Evolutionary conservation across 108 stramenopile genomes (phyloP), one percentile per base, ranked within the genome.

Genomic region (Cyclotella atomus): DNA sequence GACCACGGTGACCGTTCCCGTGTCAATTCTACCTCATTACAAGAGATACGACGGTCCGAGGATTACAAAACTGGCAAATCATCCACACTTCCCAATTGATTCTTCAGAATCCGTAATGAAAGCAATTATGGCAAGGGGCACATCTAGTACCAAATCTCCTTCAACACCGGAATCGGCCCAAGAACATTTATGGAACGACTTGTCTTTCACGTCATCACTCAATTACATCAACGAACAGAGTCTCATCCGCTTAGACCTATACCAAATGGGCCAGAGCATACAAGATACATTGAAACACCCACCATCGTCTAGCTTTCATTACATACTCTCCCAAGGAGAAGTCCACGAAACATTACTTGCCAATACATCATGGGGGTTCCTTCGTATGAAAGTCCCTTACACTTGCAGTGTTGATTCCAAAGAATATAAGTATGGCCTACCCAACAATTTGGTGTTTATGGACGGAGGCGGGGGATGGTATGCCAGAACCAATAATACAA

Each of bases 401-500:
- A 34, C 57, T 32, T 73, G 72, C 54, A 62, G 30, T 41, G 71
- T 65, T 12, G 46, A 50, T 52, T 80, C 79, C 19, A 73, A 63
- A 24, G 79, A 80, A 52, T 72, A 68, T 55, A 56, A 64, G 41
- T 80, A 68, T 25, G 67, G 72, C 21, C 53, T 80, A 53, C 72
- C 71, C 20, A 68, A 68, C 71, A 80, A 68, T 49, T 63, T 80
- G 17, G 68, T 80, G 29, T 80, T 80, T 69, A 41, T 80, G 43
- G 72, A 80, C 55, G 79, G 72, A 25, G 79, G 72, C 25, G 79
- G 79, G 10, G 79, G 79, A 56, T 80, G 71, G 79, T 73, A 80
- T 62, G 71, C 79, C 24, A 50, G 71, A 19, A 50, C 64, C 34
- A 78, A 33, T 56, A 43, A 44, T 35, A 27, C 57, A 36, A 57